Base-by-base conservation (phyloP, 805 yeast species). In the Candida peoriensis region DNA sequence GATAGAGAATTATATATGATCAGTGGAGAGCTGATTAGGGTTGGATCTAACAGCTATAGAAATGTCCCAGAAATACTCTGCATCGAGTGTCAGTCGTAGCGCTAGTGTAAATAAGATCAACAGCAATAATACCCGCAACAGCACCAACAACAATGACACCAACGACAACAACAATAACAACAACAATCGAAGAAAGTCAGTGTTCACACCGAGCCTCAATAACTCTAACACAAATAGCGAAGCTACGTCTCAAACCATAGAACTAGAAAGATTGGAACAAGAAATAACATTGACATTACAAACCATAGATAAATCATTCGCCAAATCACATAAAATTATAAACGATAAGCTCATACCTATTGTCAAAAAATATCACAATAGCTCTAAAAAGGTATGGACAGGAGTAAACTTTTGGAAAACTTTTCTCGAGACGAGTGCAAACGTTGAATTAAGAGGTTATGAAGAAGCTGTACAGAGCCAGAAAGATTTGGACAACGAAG, bases 271-370 rank as follows among this genome's bases (percentile, higher is more conserved):
- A 47, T 56, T 85, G 28, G 95, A 87, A 49, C 94, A 83, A 54
- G 82, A 79, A 50, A 82, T 85, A 27, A 85, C 95, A 0, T 56
- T 81, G 34, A 74, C 78, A 6, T 60, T 88, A 31, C 96, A 86
- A 55, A 80, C 78, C 31, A 83, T 88, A 17, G 95, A 87, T 59
- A 70, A 76, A 31, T 81, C 85, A 50, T 67, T 87, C 32, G 72
- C 81, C 10, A 65, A 70, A 28, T 76, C 89, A 15, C 85, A 82
- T 53, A 69, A 76, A 30, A 70, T 79, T 22, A 75, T 88, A 18
- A 76, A 77, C 31, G 81, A 81, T 41, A 69, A 70, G 27, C 68
- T 87, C 20, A 65, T 84, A 21, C 95, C 95, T 3, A 65, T 74
- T 10, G 70, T 87, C 16, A 70, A 74, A 42, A 64, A 67, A 29